A percentile compares a stretch with the other conserved stretches of the same genome.
Evolutionary conservation across 1,284 basidiomycete species (phyloP).

Genomic region (Austroboletus novae-zelandiae): DNA sequence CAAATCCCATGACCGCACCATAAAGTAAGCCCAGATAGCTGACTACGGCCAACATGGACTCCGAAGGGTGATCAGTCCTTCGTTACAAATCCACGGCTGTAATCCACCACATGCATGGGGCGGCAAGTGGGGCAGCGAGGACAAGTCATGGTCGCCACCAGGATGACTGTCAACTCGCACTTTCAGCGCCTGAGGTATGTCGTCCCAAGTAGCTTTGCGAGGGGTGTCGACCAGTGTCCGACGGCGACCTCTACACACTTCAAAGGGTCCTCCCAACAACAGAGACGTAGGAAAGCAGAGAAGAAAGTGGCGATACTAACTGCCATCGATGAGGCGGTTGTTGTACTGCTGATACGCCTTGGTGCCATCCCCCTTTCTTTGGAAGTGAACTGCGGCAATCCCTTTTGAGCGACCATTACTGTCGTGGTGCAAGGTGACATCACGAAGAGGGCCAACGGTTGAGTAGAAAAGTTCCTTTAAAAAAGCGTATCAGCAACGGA

Average conservation of each 20-base stretch:
- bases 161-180: constrained; percentile 32
- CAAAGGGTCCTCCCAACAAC: constrained; percentile 16
- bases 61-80: constrained; percentile 33
- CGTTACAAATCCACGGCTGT: constrained; percentile 22
- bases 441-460: constrained; percentile 86
- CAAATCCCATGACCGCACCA: constrained; percentile 35
- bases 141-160: constrained; percentile 33
- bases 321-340: constrained; percentile 99
- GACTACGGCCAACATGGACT: constrained; percentile 25
- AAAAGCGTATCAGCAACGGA: constrained; percentile 6
- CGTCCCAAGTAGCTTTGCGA: constrained; percentile 25
- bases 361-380: constrained; percentile 83
- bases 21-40: constrained; percentile 23
- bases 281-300: constrained; percentile 35
- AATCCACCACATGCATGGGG: constrained; percentile 21
- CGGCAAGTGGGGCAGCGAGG: constrained; percentile 24
- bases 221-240: constrained; percentile 24
- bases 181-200: constrained; percentile 29
- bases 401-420: constrained; percentile 86
- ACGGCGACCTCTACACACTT: constrained; percentile 20
- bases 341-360: constrained; percentile 95
- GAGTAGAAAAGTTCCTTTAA: constrained; percentile 87
- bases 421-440: constrained; percentile 87
- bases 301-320: constrained; percentile 81
- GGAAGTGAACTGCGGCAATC: constrained; percentile 85